Evolutionary conservation across 768 basidiomycete genomes (phyloP), one percentile per base, ranked within the genome.

Genomic region (Phanerochaete carnosa): DNA sequence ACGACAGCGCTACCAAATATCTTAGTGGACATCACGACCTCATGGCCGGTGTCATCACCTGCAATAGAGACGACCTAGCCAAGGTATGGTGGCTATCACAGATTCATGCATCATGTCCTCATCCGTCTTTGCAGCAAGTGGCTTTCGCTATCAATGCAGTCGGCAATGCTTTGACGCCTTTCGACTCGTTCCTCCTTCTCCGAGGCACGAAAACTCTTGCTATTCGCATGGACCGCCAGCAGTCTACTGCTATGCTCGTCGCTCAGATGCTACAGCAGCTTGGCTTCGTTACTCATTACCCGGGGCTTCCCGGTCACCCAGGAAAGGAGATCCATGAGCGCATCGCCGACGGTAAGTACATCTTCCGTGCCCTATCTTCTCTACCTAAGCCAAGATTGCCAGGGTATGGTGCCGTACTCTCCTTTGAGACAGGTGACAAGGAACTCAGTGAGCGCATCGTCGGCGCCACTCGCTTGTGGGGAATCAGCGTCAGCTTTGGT

Each of bases 1-100:
- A 99, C 69, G 97, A 99, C 74, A 95, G 94, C 61, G 97, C 88
- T 11, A 98, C 97, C 25, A 99, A 99, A 72, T 98, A 98, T 74
- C 81, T 99, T 49, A 94, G 92, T 59, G 97, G 97, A 8, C 97
- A 99, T 69, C 97, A 99, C 75, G 97, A 99, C 72, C 86, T 99
- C 64, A 99, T 99, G 97, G 96, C 97, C 0, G 97, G 97, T 61
- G 87, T 93, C 47, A 90, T 98, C 64, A 88, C 87, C 28, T 97
- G 95, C 76, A 92, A 95, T 76, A 80, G 91, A 54, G 94, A 95
- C 58, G 95, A 97, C 66, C 69, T 98, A 53, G 91, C 90, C 60
- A 90, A 95, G 82, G 90, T 90, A 63, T 35, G 76, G 25, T 39
- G 23, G n/a, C 23, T 35, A 9, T 5, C 15, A 19, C 45, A 30